Evolutionary conservation across 2,329 filamentous ascomycete genomes (phyloP).

Genomic region (Fusarium subtropicale): DNA sequence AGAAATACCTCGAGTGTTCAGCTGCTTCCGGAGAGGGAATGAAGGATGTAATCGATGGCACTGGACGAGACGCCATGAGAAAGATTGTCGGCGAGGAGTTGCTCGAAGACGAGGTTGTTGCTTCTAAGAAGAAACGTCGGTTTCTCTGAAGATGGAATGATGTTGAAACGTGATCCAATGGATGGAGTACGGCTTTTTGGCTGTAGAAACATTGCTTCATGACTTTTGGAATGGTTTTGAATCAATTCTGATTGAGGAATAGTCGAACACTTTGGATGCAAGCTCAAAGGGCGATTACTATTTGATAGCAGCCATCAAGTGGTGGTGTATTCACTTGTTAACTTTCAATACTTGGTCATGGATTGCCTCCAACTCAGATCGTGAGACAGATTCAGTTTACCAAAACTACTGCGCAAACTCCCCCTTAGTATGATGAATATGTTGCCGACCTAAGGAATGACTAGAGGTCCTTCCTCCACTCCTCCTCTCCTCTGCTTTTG

Average conservation of each 20-base stretch:
- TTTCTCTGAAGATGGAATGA: slow-evolving; percentile 20
- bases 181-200: neutral
- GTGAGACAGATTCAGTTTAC: neutral
- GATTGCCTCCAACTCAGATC: neutral
- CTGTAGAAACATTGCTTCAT: neutral
- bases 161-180: neutral
- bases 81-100: slow-evolving; percentile 24
- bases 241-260: neutral
- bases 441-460: neutral
- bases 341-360: neutral
- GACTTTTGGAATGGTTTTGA: neutral
- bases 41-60: slow-evolving; percentile 47
- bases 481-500: neutral
- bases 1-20: slow-evolving; percentile 53
- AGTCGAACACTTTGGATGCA: neutral
- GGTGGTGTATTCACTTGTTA: neutral
- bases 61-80: slow-evolving; percentile 42
- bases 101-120: slow-evolving; percentile 8
- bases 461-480: neutral
- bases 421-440: too few species aligned
- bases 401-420: too few species aligned
- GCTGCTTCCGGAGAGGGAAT: slow-evolving; percentile 53
- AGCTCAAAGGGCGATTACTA: neutral
- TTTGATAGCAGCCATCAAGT: neutral
- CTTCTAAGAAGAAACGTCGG: slow-evolving; percentile 35